A percentile compares a stretch with the other conserved stretches of the same genome.
Conservation (phyloP, 306 rosid genomes). For the Cyclanthera cordifolia region DNA sequence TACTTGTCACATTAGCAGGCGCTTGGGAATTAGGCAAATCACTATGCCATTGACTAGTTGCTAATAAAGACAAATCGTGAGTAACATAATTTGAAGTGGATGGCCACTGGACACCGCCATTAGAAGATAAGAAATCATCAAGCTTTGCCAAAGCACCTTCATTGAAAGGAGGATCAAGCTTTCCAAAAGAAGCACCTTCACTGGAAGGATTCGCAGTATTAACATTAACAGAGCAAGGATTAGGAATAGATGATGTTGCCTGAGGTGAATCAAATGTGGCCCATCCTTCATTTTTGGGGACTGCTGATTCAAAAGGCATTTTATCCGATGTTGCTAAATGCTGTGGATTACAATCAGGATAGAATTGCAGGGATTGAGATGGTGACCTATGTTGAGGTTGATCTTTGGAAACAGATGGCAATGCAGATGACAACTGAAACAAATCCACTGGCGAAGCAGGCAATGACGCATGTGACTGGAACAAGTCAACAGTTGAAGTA, state of each 20-base stretch:
- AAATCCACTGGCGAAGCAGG: constrained; percentile 26
- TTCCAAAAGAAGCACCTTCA: constrained; percentile 26
- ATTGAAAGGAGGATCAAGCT: constrained; percentile 28
- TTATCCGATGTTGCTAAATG: constrained; percentile 27
- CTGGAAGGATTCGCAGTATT: constrained; percentile 18
- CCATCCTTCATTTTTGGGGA: constrained; percentile 61
- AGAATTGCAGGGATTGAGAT: constrained; percentile 28
- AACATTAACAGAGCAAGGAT: constrained; percentile 25
- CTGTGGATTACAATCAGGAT: constrained; percentile 28
- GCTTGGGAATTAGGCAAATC: constrained; percentile 24
- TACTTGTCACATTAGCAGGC: constrained; percentile 17
- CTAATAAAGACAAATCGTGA: constrained; percentile 22
- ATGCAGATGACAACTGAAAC: constrained; percentile 34
- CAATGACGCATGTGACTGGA: constrained; percentile 29
- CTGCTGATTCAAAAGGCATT: constrained; percentile 25
- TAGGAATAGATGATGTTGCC: constrained; percentile 20
- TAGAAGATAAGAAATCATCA: constrained; percentile 30
- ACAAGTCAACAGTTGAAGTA: constrained; percentile 38
- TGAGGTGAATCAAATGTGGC: constrained; percentile 63
- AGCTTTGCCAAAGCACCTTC: constrained; percentile 28
- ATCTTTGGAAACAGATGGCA: constrained; percentile 15
- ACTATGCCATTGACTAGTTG: constrained; percentile 34
- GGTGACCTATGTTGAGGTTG: constrained; percentile 25
- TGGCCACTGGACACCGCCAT: constrained; percentile 34
- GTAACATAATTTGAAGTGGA: constrained; percentile 22